Percentiles rank a stretch among this genome's conserved stretches.
phyloP scores from a whole-genome alignment of 129 eudicot species.

The Ambrosia trifida region DNA sequence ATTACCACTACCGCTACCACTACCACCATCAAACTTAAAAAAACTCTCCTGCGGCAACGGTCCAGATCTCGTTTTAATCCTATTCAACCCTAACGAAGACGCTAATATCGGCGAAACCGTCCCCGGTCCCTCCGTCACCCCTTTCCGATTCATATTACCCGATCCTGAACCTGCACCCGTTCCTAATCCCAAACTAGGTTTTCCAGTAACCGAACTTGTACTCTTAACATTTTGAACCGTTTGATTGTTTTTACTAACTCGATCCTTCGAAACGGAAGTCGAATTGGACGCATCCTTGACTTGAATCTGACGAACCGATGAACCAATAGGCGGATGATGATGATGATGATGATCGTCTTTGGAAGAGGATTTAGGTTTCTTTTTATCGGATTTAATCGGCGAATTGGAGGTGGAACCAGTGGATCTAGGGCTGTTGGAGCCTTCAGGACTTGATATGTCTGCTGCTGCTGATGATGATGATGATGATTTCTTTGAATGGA shows the following conservation, averaged over 20 bases:
- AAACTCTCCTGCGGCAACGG: conserved; percentile 99
- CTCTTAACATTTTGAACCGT: not conserved
- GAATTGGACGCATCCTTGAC: conserved; percentile 37
- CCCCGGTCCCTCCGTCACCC: conserved; percentile 34
- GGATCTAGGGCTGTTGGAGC: conserved; percentile 86
- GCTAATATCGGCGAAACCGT: conserved; percentile 83
- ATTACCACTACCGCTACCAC: not conserved
- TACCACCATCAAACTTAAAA: conserved; percentile 47
- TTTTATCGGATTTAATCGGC: conserved; percentile 71
- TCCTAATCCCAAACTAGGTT: conserved; percentile 14
- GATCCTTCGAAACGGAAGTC: conserved; percentile 9
- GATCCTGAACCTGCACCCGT: conserved; percentile 8
- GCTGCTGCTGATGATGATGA: too few relatives aligned
- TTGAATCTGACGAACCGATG: conserved; percentile 40
- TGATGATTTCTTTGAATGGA: conserved; percentile 80
- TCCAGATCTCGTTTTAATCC: conserved; percentile 97
- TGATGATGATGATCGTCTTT: conserved; percentile 25
- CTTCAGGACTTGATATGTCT: conserved; percentile 81
- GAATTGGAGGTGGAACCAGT: conserved; percentile 71
- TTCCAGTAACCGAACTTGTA: conserved; percentile 8
- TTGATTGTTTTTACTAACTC: conserved; percentile 30
- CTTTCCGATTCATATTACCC: conserved; percentile 40
- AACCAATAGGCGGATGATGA: conserved; percentile 27
- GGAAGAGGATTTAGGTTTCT: conserved; percentile 50
- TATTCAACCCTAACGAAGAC: conserved; percentile 83